These are phyloP conservation scores for Gleditsia sinensis DNA, from an alignment of 306 rosid genomes.

Conservation along the genomic window DNA sequence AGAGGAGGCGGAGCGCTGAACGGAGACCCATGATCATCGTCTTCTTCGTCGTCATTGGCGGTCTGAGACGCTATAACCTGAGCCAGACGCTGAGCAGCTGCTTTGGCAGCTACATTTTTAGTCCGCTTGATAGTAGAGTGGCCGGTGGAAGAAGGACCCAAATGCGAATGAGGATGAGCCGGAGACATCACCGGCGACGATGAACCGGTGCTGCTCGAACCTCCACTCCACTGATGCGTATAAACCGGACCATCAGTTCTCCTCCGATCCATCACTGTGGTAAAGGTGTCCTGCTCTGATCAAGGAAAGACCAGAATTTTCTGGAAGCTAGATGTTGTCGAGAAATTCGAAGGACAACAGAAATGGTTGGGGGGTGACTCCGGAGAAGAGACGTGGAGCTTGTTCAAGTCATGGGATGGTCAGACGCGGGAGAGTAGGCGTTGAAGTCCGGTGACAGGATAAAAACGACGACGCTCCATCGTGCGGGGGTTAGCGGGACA, in stretches of 20 bases:
- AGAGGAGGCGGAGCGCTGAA: conserved; percentile 56
- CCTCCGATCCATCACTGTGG: conserved; percentile 63
- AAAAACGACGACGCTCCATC: conserved; percentile 38
- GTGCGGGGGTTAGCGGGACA: neutral
- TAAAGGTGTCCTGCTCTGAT: neutral
- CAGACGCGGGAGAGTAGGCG: too few species aligned
- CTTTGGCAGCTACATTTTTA: conserved; percentile 88
- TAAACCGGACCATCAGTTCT: conserved; percentile 63
- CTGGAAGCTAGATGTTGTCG: conserved; percentile 50
- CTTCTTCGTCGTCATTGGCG: conserved; percentile 62
- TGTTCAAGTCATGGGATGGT: conserved; percentile 2
- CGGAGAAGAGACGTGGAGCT: neutral
- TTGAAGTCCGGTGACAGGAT: neutral
- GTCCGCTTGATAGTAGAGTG: conserved; percentile 67
- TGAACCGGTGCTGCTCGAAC: conserved; percentile 71
- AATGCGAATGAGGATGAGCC: conserved; percentile 70
- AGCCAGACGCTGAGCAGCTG: conserved; percentile 94
- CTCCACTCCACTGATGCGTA: conserved; percentile 77
- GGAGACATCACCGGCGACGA: conserved; percentile 79
- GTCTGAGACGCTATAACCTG: conserved; percentile 94
- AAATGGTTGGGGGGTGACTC: neutral
- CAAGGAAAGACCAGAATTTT: conserved; percentile 31
- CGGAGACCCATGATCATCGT: conserved; percentile 75
- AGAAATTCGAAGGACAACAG: conserved; percentile 37
- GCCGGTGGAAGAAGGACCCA: conserved; percentile 39